phyloP scores from a whole-genome alignment of 495 filamentous ascomycete genomes.

The Xylaria scruposa region DNA sequence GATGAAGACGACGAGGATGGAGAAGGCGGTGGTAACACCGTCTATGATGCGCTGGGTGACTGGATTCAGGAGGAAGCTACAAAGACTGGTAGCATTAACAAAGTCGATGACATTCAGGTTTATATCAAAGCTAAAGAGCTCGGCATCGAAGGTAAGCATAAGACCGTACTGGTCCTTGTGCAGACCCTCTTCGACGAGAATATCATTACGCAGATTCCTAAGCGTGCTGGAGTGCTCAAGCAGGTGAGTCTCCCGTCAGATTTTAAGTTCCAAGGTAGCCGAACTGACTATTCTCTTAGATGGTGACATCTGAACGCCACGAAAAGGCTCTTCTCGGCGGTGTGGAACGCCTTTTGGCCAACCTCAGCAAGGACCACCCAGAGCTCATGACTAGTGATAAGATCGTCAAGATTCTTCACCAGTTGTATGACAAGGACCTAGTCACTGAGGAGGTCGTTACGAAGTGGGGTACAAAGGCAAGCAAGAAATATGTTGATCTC shows the following conservation, averaged over 20 bases:
- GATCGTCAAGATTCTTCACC: conserved; percentile 83
- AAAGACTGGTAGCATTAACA: conserved; percentile 71
- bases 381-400: conserved; percentile 69
- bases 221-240: conserved; percentile 84
- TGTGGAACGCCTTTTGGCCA: conserved; percentile 83
- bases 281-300: conserved; percentile 55
- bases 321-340: conserved; percentile 98
- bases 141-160: conserved; percentile 94
- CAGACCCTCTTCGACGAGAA: conserved; percentile 93
- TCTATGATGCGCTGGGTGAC: conserved; percentile 90
- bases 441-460: conserved; percentile 85
- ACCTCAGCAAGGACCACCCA: conserved; percentile 73
- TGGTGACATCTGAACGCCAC: conserved; percentile 88
- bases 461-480: conserved; percentile 91
- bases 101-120: conserved; percentile 85
- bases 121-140: conserved; percentile 96
- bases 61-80: conserved; percentile 84
- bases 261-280: neutral
- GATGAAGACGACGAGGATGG: conserved; percentile 85
- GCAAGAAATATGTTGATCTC: conserved; percentile 96
- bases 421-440: conserved; percentile 88
- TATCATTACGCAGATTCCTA: conserved; percentile 79
- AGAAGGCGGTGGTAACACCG: conserved; percentile 75
- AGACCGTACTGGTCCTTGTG: conserved; percentile 87
- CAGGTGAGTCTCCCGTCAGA: conserved; percentile 56